Base-by-base conservation (phyloP, 208 protist species). In the Crithidia mellificae region DNA sequence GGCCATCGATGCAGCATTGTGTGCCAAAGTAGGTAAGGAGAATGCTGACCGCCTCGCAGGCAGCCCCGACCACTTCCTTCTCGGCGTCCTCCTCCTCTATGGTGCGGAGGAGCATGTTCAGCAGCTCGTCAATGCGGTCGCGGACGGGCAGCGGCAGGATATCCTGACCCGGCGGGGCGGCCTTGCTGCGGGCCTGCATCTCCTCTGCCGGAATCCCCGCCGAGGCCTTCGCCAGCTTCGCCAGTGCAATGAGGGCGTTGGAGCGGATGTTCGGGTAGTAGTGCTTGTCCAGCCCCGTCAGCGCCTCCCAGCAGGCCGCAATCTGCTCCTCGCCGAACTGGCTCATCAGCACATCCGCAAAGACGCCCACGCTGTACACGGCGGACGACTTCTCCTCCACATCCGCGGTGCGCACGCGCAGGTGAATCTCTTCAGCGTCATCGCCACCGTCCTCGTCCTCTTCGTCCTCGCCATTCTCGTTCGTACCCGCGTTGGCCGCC, bases 381-480 rank as follows among this genome's bases (percentile, higher is more conserved):
- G 91, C 91, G 49, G 83, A 79, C 24, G 77, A 82, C 84, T 93
- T 93, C 64, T 93, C 86, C 74, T 94, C 87, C 5, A 94, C 69
- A 57, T 96, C 88, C 15, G 87, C 88, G 50, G 87, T 91, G 53
- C 86, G 85, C 63, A 94, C 83, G 52, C 73, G 78, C 53, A 87
- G 44, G 67, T 91, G 76, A 41, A 90, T 81, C 57, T 93, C 87
- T 61, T 83, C 73, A 5, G 73, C 83, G 32, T 85, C 83, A 67
- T 83, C 77, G 53, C 79, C 77, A 15, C 77, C 80, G 43, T 77
- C 68, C n/a, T 76, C 67, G 43, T 79, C 78, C 29, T 70, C 63
- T 15, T 70, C 74, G 29, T 76, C 74, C 9, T 61, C 73, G 8
- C 70, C 63, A 5, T 51, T 55, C 0, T 63, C 62, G 52, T 12